Evolutionary conservation across 306 rosid species (phyloP).

Genomic region (Geum urbanum): DNA sequence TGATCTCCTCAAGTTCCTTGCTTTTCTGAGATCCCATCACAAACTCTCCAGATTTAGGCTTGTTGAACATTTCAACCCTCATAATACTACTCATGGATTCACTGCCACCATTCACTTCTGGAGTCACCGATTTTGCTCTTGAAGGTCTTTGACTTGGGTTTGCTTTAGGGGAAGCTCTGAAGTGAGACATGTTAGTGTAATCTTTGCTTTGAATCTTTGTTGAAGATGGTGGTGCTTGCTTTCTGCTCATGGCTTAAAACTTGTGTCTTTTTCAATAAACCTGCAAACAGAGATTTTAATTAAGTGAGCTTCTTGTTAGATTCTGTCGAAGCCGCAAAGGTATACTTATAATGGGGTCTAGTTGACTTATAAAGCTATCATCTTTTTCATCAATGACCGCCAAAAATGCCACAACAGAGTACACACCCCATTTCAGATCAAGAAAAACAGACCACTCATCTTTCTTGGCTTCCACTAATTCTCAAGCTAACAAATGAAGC

Average conservation of each 20-base stretch:
- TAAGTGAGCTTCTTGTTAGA: not conserved
- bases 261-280: slow-evolving; percentile 3
- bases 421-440: not conserved
- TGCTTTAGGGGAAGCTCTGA: slow-evolving; percentile 44
- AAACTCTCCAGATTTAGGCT: slow-evolving; percentile 45
- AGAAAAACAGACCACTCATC: not conserved
- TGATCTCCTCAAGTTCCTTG: slow-evolving; percentile 40
- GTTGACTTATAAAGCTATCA: slow-evolving; percentile 5
- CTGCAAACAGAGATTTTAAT: slow-evolving; percentile 9
- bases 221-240: slow-evolving; percentile 33
- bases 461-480: not conserved
- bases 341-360: not conserved
- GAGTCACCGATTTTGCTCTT: slow-evolving; percentile 44
- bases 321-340: slow-evolving; percentile 1
- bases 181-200: slow-evolving; percentile 32
- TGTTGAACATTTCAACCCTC: slow-evolving; percentile 37
- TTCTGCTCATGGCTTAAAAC: slow-evolving; percentile 14
- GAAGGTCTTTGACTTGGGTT: slow-evolving; percentile 34
- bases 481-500: not conserved
- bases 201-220: slow-evolving; percentile 26
- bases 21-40: slow-evolving; percentile 46
- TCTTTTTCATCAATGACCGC: not conserved
- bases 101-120: slow-evolving; percentile 37
- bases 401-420: not conserved
- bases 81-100: slow-evolving; percentile 23